Conservation (phyloP, 331 rosid genomes). For the Cydonia oblonga region DNA sequence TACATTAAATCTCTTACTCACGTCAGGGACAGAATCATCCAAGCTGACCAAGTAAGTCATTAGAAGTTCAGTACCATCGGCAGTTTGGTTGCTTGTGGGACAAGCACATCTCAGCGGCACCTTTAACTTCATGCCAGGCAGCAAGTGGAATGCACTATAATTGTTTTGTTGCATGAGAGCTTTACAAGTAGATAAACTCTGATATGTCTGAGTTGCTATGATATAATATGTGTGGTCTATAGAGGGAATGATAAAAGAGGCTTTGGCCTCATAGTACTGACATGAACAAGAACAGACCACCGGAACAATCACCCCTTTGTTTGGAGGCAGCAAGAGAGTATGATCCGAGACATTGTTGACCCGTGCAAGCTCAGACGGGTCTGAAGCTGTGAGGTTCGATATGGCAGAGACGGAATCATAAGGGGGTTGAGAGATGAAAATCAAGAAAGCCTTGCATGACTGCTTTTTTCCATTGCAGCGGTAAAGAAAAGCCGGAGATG, state of each 20-base stretch:
- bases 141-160: slow-evolving; percentile 17
- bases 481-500: background rate
- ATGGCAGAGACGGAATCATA: slow-evolving; percentile 28
- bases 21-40: slow-evolving; percentile 21
- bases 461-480: background rate
- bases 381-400: slow-evolving; percentile 41
- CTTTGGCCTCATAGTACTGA: slow-evolving; percentile 36
- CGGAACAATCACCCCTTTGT: slow-evolving; percentile 50
- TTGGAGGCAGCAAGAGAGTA: slow-evolving; percentile 16
- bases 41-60: slow-evolving; percentile 32
- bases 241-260: slow-evolving; percentile 1
- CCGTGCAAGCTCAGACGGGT: slow-evolving; percentile 30
- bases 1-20: slow-evolving; percentile 34
- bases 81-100: slow-evolving; percentile 32
- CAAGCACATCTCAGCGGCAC: slow-evolving; percentile 71
- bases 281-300: slow-evolving; percentile 34
- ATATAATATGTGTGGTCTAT: slow-evolving; percentile 9
- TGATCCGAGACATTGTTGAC: slow-evolving; percentile 22
- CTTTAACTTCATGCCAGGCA: slow-evolving; percentile 20
- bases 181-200: slow-evolving; percentile 45
- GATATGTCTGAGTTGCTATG: slow-evolving; percentile 28
- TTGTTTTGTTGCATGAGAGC: slow-evolving; percentile 33
- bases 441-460: slow-evolving; percentile 42
- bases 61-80: slow-evolving; percentile 32
- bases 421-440: slow-evolving; percentile 40